Base-by-base conservation (phyloP, 139 green algal genomes). In the Closterium sp. region DNA sequence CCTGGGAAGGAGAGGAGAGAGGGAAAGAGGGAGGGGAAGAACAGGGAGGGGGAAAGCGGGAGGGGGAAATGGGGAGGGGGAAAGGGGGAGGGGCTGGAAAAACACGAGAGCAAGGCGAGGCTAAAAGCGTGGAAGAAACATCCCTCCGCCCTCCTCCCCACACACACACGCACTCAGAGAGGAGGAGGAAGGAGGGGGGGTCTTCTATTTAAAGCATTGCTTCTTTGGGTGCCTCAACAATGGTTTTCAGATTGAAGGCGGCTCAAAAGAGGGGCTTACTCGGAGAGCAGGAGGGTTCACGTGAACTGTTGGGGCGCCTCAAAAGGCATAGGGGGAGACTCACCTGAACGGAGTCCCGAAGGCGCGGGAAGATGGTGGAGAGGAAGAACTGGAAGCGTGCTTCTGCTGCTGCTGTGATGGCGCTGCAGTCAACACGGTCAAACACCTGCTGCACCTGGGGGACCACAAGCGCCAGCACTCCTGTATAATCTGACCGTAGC, bases 321-420 rank as follows among this genome's bases (percentile, higher is more conserved):
- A 62, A 62, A 62, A 62, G n/a, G n/a, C n/a, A n/a, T n/a, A n/a
- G 32, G 4, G 32, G 45, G 10, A 4, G 11, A 4, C 70, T 62
- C 31, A 91, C 86, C 91, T 94, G 91, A n/a, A 95, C n/a, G 9
- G 93, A 95, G 73, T 95, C 93, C 1, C 62, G 29, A 0, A 95
- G n/a, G 24, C 91, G 89, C n/a, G 93, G 93, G 86, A 87, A 95
- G 11, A 98, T 91, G 9, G 91, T 32, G 24, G 50, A 89, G 70
- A 93, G 96, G 95, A 99, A 99, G 95, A 97, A 95, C 70, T 97
- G 94, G 91, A 99, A 98, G 0, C 97, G 95, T 9, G 95, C 95
- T 29, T 98, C 96, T 2, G 96, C 93, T 5, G 94, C 95, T 0
- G 94, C 93, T 0, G 92, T 90, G 19, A 96, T 92, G 2, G 88